Evolutionary conservation across 2,329 filamentous ascomycete genomes (phyloP).

Genomic region (Dactylellina leptospora): DNA sequence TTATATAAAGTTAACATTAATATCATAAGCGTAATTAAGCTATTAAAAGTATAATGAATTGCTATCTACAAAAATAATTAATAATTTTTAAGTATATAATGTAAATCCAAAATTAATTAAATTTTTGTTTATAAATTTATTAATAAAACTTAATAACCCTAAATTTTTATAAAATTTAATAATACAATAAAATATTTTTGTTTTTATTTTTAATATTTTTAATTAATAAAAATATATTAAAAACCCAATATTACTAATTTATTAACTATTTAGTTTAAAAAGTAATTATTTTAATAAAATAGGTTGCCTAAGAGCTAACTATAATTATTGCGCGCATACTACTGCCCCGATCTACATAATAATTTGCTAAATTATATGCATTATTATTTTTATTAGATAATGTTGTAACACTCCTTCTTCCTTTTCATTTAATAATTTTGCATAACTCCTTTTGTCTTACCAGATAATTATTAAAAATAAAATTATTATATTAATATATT

Average conservation of each 20-base stretch:
- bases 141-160: constrained; percentile 22
- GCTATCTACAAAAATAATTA: constrained; percentile 23
- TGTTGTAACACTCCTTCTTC: constrained; percentile 3
- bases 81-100: constrained; percentile 24
- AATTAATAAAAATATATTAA: constrained; percentile 21
- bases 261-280: constrained; percentile 22
- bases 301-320: constrained; percentile 1
- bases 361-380: constrained; percentile 35
- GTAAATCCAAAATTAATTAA: constrained; percentile 21
- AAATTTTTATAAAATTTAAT: constrained; percentile 35
- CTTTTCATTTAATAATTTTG: constrained; percentile 7
- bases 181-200: constrained; percentile 26
- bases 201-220: constrained; percentile 31
- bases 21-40: constrained; percentile 10
- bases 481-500: constrained; percentile 34
- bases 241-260: constrained; percentile 24
- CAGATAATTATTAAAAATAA: constrained; percentile 24
- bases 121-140: constrained; percentile 36
- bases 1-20: constrained; percentile 9
- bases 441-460: constrained; percentile 14
- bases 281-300: constrained; percentile 20
- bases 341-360: constrained; percentile 12
- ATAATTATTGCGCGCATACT: constrained; percentile 13
- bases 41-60: constrained; percentile 23
- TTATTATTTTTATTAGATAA: constrained; percentile 21